Base-by-base conservation (phyloP, 2,329 filamentous ascomycete genomes). In the Drechslera avenae region DNA sequence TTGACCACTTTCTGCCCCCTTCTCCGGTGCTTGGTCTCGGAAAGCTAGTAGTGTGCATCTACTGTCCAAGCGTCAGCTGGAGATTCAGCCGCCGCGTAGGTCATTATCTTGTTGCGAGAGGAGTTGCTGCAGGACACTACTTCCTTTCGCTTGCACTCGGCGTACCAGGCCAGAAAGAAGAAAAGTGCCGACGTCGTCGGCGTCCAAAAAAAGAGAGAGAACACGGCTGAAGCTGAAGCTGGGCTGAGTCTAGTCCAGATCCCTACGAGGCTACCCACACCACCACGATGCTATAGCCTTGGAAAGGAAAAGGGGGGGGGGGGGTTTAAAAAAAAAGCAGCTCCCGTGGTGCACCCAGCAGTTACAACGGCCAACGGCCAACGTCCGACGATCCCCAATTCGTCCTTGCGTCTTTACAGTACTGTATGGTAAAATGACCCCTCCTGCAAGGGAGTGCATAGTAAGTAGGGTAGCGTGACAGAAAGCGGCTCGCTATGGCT, bases 371-470 rank as follows among this genome's bases (percentile, higher is more conserved):
- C 12, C 26, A 28, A 28, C 26, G 34, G 32, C 41, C 35, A 30
- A 10, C 14, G 35, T 36, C 46, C 41, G 23, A 28, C 23, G 18
- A 19, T 13, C 23, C 41, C 48, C 39, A 16, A 35, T 26, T 35
- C 34, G 33, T 42, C 48, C 40, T 55, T 49, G 49, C 39, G 17
- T 48, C 45, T 42, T 31, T n/a, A n/a, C 44, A 26, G 31, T 37
- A n/a, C n/a, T n/a, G n/a, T n/a, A n/a, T n/a, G n/a, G n/a, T n/a
- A n/a, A n/a, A 42, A 14, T 26, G 35, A 44, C 21, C 32, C 32
- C 19, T 36, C 13, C 26, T 44, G 41, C 41, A 44, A 44, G 41
- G 32, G 26, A 23, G 21, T 23, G 7, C 21, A 23, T 23, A 23
- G 21, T 23, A 23, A 4, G 7, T 23, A 23, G 21, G 21, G 21